Percentiles rank a stretch among this genome's conserved stretches.
Evolutionary conservation across 306 rosid genomes (phyloP).

Genomic region (Cicer judaicum): DNA sequence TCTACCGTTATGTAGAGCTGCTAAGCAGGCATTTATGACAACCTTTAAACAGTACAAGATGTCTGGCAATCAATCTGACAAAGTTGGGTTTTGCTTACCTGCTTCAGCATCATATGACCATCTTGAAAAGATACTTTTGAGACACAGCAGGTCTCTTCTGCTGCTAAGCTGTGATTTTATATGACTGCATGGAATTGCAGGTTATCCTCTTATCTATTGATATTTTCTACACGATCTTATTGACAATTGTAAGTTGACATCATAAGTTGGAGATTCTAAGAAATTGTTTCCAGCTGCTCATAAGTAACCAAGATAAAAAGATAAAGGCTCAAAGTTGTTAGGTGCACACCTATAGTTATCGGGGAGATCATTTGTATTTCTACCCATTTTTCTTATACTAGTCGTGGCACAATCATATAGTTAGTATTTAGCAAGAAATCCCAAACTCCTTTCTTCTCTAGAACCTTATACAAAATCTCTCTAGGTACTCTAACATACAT

Average conservation of each 20-base stretch:
- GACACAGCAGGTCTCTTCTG: conserved; percentile 71
- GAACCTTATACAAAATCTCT: no score
- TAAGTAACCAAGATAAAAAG: not conserved
- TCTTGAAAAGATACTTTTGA: conserved; percentile 64
- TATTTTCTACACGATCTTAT: conserved; percentile 25
- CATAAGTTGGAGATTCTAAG: conserved; percentile 9
- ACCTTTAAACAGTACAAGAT: conserved; percentile 57
- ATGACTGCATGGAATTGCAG: conserved; percentile 93
- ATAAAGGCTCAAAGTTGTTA: not conserved
- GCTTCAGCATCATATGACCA: conserved; percentile 43
- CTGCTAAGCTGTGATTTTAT: conserved; percentile 78
- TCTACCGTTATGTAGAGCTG: conserved; percentile 64
- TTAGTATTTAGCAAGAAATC: no score
- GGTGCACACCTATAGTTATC: not conserved
- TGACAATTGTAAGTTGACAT: conserved; percentile 7
- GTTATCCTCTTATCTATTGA: conserved; percentile 47
- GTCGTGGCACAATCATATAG: no score
- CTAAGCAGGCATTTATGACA: conserved; percentile 60
- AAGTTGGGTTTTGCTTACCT: conserved; percentile 38
- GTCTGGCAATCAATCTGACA: conserved; percentile 39
- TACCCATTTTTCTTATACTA: no score
- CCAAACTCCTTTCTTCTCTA: no score
- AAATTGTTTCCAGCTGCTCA: conserved; percentile 11
- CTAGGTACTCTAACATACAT: no score
- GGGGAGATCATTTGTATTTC: not conserved